Evolutionary conservation across 1,284 basidiomycete genomes (phyloP).

Genomic region (Xerocomus minutiporus): DNA sequence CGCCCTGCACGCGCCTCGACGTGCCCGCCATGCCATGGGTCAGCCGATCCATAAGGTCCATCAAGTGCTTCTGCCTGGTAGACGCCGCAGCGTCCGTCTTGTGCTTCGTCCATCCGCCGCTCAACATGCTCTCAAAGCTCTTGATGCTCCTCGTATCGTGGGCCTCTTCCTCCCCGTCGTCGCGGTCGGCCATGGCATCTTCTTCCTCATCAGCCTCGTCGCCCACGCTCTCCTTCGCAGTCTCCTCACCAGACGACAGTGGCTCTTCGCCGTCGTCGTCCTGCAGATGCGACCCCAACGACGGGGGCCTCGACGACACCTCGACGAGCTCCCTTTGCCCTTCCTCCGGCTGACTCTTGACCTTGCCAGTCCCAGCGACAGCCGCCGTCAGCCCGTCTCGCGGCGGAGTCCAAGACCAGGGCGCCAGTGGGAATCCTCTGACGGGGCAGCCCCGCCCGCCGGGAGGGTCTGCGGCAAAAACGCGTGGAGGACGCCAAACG

Average conservation of each 20-base stretch:
- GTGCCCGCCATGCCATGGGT: slow-evolving; percentile 45
- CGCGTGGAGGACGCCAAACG: too few relatives aligned
- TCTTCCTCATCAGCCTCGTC: slow-evolving; percentile 24
- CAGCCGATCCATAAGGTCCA: slow-evolving; percentile 61
- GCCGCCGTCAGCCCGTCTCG: too few relatives aligned
- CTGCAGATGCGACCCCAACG: slow-evolving; percentile 42
- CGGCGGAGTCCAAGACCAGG: too few relatives aligned
- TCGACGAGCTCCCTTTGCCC: slow-evolving; percentile 59
- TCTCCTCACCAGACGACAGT: slow-evolving; percentile 21
- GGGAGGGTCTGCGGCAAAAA: too few relatives aligned
- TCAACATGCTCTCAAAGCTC: slow-evolving; percentile 82
- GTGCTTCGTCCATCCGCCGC: slow-evolving; percentile 31
- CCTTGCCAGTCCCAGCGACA: too few relatives aligned
- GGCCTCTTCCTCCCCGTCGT: slow-evolving; percentile 35
- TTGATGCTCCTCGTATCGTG: slow-evolving; percentile 43
- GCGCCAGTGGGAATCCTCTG: too few relatives aligned
- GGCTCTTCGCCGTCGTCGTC: slow-evolving; percentile 11
- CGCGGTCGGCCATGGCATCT: not conserved
- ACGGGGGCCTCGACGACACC: slow-evolving; percentile 30
- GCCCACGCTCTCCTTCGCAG: slow-evolving; percentile 23
- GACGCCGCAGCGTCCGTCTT: not conserved
- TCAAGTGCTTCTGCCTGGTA: slow-evolving; percentile 42
- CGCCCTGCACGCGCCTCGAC: slow-evolving; percentile 39
- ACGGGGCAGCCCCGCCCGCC: too few relatives aligned
- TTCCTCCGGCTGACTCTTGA: slow-evolving; percentile 38